Percentiles rank a stretch among this genome's conserved stretches.
Conservation (phyloP, 345 rosid species). For the Cochlearia excelsa region DNA sequence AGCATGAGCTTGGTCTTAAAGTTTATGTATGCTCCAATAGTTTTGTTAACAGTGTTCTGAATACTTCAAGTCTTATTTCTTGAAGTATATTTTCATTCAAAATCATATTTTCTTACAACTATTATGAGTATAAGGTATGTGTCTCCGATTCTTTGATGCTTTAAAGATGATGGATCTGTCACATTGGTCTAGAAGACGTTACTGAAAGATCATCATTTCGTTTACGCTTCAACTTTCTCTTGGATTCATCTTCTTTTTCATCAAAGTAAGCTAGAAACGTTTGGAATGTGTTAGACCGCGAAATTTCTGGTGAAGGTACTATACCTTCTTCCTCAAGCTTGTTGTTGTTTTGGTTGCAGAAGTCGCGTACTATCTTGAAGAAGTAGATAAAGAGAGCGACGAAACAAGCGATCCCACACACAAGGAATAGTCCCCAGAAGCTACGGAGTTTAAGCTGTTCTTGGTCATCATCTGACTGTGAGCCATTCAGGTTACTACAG, state of each 20-base stretch:
- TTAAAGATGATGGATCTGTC: constrained; percentile 9
- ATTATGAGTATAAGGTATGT: constrained; percentile 12
- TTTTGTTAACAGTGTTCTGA: too few relatives aligned
- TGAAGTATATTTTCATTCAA: not conserved
- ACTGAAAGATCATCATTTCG: constrained; percentile 38
- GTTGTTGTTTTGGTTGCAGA: constrained; percentile 30
- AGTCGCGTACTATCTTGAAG: constrained; percentile 47
- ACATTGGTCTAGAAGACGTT: constrained; percentile 27
- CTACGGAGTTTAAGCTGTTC: constrained; percentile 68
- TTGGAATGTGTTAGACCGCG: constrained; percentile 51
- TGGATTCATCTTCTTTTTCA: constrained; percentile 48
- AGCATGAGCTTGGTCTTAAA: too few relatives aligned
- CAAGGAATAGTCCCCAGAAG: constrained; percentile 82
- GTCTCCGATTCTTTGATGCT: constrained; percentile 4
- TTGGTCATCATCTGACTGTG: constrained; percentile 38
- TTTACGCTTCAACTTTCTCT: constrained; percentile 59
- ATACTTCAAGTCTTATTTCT: too few relatives aligned
- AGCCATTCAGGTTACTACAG: constrained; percentile 41
- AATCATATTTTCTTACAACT: constrained; percentile 3
- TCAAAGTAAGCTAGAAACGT: constrained; percentile 66
- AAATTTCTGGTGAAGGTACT: constrained; percentile 34
- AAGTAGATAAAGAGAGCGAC: constrained; percentile 62
- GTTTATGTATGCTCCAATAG: too few relatives aligned
- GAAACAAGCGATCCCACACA: constrained; percentile 62
- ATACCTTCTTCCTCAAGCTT: constrained; percentile 35